A percentile compares a stretch with the other conserved stretches of the same genome.
Evolutionary conservation across 2,329 filamentous ascomycete species (phyloP).

Genomic region (Trichophyton verrucosum): DNA sequence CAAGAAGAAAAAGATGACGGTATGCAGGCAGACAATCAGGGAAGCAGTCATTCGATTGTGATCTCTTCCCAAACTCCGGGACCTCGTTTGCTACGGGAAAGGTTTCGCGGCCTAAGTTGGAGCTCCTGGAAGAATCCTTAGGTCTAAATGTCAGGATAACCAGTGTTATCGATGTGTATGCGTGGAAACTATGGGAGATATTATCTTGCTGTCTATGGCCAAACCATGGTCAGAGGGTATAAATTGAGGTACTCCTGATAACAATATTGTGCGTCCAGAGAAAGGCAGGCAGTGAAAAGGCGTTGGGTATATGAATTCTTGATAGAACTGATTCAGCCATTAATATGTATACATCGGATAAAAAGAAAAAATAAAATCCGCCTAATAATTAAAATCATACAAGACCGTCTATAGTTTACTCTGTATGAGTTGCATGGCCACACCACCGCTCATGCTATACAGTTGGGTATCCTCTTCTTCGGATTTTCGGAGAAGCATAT

Average conservation of each 20-base stretch:
- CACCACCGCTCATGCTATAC: neutral
- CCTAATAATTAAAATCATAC: neutral
- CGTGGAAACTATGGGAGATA: too few relatives aligned
- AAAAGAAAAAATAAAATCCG: neutral
- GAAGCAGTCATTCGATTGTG: neutral
- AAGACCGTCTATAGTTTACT: neutral
- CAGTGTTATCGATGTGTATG: too few relatives aligned
- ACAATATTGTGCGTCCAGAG: too few relatives aligned
- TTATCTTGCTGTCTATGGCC: too few relatives aligned
- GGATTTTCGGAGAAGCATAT: conserved; percentile 23
- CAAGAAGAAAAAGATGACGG: neutral
- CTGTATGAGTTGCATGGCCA: neutral
- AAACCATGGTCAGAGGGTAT: too few relatives aligned
- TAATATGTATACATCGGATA: neutral
- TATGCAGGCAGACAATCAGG: neutral
- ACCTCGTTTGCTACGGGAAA: neutral
- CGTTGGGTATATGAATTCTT: neutral
- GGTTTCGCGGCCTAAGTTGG: neutral
- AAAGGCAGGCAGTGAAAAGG: too few relatives aligned
- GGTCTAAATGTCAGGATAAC: neutral
- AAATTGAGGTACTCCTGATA: too few relatives aligned
- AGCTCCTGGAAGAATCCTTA: neutral
- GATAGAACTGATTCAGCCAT: neutral
- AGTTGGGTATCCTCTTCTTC: neutral
- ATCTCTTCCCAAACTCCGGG: neutral